A percentile compares a stretch with the other conserved stretches of the same genome.
These are phyloP conservation scores for Chlorella sp. DNA, from an alignment of 139 green algal species.

Conservation along the genomic window DNA sequence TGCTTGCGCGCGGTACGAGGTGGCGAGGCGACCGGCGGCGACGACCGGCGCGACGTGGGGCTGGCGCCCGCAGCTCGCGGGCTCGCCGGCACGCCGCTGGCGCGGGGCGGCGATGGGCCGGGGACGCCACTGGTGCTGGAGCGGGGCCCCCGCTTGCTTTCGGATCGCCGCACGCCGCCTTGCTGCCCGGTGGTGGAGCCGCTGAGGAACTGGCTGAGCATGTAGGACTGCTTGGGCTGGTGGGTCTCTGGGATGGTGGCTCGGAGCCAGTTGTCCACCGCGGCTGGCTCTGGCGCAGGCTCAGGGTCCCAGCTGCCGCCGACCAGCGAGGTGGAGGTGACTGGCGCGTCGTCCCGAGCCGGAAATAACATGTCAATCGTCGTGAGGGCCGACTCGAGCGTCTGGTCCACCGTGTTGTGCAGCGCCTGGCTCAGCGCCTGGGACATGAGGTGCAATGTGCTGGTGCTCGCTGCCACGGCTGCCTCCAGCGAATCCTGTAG, in stretches of 20 bases:
- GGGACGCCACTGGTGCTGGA: too few relatives aligned
- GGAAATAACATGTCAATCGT: conserved; percentile 4
- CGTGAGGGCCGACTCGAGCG: not conserved
- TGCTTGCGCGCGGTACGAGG: not conserved
- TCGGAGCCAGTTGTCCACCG: conserved; percentile 37
- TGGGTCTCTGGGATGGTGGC: conserved; percentile 27
- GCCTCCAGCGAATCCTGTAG: not conserved
- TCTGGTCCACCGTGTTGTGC: not conserved
- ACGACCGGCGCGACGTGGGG: not conserved
- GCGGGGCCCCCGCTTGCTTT: not conserved
- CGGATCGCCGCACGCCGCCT: not conserved
- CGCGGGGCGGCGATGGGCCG: not conserved
- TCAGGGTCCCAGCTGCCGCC: conserved; percentile 39
- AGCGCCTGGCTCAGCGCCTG: not conserved
- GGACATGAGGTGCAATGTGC: not conserved
- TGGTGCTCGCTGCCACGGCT: not conserved
- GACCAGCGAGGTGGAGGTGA: conserved; percentile 14
- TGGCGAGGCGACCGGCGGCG: not conserved
- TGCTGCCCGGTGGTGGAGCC: not conserved
- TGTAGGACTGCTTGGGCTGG: conserved; percentile 6
- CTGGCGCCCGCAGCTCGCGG: not conserved
- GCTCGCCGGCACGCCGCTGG: not conserved
- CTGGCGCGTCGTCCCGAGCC: not conserved
- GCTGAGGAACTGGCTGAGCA: not conserved
- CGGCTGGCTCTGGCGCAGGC: conserved; percentile 28